These are phyloP conservation scores for Brettanomyces bruxellensis DNA, from an alignment of 805 yeast genomes.

Conservation along the genomic window DNA sequence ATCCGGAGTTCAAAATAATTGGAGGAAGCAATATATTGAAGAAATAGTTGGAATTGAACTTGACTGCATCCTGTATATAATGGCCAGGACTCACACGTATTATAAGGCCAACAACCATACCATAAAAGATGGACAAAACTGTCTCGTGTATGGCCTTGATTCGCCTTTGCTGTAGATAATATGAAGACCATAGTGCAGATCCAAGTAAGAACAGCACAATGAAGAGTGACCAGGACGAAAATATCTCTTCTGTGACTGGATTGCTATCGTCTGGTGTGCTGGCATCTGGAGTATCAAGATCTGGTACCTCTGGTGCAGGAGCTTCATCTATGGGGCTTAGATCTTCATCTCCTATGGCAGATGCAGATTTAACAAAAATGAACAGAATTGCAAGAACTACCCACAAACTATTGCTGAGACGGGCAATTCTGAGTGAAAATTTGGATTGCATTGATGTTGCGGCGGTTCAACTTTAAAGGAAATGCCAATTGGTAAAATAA, in stretches of 20 bases:
- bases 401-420: too few species aligned
- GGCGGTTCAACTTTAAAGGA: too few species aligned
- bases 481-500: too few species aligned
- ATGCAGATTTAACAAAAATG: too few species aligned
- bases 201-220: constrained; percentile 73
- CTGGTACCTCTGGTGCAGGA: constrained; percentile 24
- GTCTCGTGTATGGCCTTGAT: constrained; percentile 98
- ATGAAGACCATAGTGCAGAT: constrained; percentile 91
- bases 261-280: constrained; percentile 49
- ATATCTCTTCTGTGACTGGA: constrained; percentile 90
- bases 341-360: neutral
- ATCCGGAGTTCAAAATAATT: constrained; percentile 91
- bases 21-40: constrained; percentile 94
- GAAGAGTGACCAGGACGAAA: constrained; percentile 95
- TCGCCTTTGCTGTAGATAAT: constrained; percentile 81
- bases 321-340: constrained; percentile 28
- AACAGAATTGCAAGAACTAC: too few species aligned
- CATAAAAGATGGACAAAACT: constrained; percentile 89
- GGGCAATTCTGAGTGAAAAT: too few species aligned
- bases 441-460: too few species aligned
- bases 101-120: constrained; percentile 90
- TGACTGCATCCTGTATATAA: constrained; percentile 92
- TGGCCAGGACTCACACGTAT: constrained; percentile 93
- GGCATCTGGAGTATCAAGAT: constrained; percentile 40
- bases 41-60: constrained; percentile 89